Evolutionary conservation across 2,329 filamentous ascomycete genomes (phyloP).

Genomic region (Alternaria sp.): DNA sequence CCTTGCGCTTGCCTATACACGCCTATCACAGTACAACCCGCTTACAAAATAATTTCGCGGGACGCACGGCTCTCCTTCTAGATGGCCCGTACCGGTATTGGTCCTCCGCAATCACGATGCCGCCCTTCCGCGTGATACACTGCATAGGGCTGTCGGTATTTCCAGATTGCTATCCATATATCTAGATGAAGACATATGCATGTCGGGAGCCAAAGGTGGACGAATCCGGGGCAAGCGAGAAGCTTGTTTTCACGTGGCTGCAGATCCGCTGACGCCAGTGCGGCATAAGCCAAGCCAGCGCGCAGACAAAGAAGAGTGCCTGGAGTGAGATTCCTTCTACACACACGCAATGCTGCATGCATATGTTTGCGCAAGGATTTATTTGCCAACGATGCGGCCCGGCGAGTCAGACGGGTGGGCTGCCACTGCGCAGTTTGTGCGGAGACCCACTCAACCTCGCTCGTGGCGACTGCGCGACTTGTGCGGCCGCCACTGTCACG

Average conservation of each 20-base stretch:
- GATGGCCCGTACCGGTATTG: background rate
- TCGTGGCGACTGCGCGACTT: slow-evolving; percentile 28
- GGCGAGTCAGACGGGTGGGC: slow-evolving; percentile 2
- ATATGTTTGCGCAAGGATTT: background rate
- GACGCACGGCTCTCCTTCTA: background rate
- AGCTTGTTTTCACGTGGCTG: slow-evolving; percentile 16
- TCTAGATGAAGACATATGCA: background rate
- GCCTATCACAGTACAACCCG: background rate
- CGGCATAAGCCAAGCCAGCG: background rate
- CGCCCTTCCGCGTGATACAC: background rate
- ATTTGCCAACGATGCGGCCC: background rate
- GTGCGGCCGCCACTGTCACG: slow-evolving; percentile 22
- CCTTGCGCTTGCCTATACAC: background rate
- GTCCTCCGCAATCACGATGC: background rate
- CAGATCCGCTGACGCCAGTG: background rate
- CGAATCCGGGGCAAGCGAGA: slow-evolving; percentile 13
- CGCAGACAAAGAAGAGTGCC: background rate
- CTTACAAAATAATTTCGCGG: background rate
- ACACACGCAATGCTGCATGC: background rate
- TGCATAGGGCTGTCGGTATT: slow-evolving; percentile 4
- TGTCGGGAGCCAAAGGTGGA: background rate
- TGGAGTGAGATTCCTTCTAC: background rate
- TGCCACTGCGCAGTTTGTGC: slow-evolving; percentile 25
- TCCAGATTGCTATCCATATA: slow-evolving; percentile 9
- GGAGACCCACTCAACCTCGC: slow-evolving; percentile 13